A percentile compares a stretch with the other conserved stretches of the same genome.
Evolutionary conservation across 805 yeast genomes (phyloP).

Genomic region (Starmerella riodocensis): DNA sequence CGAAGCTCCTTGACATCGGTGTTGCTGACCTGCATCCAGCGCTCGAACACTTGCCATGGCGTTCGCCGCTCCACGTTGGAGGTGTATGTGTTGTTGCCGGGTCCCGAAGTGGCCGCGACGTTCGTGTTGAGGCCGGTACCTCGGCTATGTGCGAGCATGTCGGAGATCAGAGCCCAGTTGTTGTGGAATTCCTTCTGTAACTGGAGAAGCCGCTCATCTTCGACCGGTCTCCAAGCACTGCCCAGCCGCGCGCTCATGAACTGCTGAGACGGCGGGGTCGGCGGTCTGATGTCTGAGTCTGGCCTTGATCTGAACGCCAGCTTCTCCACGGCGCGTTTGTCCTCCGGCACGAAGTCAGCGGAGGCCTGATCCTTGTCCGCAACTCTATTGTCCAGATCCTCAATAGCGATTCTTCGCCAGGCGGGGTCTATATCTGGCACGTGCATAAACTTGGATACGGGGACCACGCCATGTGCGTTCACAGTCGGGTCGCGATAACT

Average conservation of each 20-base stretch:
- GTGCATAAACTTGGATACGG: slow-evolving; percentile 25
- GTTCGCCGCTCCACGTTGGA: slow-evolving; percentile 91
- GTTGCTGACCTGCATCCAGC: slow-evolving; percentile 86
- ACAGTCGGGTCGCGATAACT: slow-evolving; percentile 10
- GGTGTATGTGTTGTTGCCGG: slow-evolving; percentile 39
- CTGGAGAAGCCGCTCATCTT: slow-evolving; percentile 66
- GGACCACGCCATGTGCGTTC: slow-evolving; percentile 20
- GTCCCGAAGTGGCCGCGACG: neutral
- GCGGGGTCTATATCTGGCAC: slow-evolving; percentile 22
- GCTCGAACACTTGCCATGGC: slow-evolving; percentile 97
- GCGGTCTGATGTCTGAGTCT: slow-evolving; percentile 50
- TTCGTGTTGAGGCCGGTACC: slow-evolving; percentile 11
- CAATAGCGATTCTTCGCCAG: slow-evolving; percentile 26
- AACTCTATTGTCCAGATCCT: neutral
- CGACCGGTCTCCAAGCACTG: slow-evolving; percentile 92
- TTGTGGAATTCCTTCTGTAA: slow-evolving; percentile 76
- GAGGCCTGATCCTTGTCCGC: neutral
- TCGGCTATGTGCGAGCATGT: slow-evolving; percentile 53
- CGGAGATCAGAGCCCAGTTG: slow-evolving; percentile 87
- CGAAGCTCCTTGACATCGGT: slow-evolving; percentile 74
- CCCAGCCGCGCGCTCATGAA: slow-evolving; percentile 77
- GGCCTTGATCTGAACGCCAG: slow-evolving; percentile 17
- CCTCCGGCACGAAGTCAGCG: slow-evolving; percentile 1
- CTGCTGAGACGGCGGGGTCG: slow-evolving; percentile 75
- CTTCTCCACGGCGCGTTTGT: slow-evolving; percentile 2